phyloP scores from a whole-genome alignment of 352 stramenopile species.

The Porosira glacialis region DNA sequence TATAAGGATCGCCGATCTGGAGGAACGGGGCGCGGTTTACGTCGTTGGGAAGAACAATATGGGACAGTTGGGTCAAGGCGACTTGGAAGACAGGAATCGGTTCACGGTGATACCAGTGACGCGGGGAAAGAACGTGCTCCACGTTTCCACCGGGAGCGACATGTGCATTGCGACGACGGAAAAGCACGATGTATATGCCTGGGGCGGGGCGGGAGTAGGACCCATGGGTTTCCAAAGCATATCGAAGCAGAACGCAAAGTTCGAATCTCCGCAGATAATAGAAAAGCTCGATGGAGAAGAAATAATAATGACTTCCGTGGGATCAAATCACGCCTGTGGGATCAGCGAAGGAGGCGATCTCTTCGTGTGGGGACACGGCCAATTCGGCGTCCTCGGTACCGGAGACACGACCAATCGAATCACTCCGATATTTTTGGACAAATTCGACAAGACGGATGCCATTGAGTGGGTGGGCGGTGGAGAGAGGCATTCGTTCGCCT shows the following conservation, averaged over 20 bases:
- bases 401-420: slow-evolving; percentile 3
- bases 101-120: slow-evolving; percentile 59
- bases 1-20: slow-evolving; percentile 49
- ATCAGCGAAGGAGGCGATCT: slow-evolving; percentile 24
- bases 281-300: slow-evolving; percentile 64
- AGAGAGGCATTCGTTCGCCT: slow-evolving; percentile 58
- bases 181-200: slow-evolving; percentile 66
- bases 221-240: slow-evolving; percentile 43
- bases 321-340: slow-evolving; percentile 41
- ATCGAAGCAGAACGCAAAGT: slow-evolving; percentile 34
- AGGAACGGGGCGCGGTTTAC: slow-evolving; percentile 67
- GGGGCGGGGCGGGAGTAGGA: slow-evolving; percentile 57
- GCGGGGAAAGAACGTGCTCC: slow-evolving; percentile 45
- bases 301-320: slow-evolving; percentile 34
- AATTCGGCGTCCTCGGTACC: too few relatives aligned
- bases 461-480: slow-evolving; percentile 58
- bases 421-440: slow-evolving; percentile 19
- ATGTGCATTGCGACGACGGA: slow-evolving; percentile 65
- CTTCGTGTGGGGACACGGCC: slow-evolving; percentile 37
- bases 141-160: slow-evolving; percentile 53
- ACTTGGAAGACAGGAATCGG: slow-evolving; percentile 42
- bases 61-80: slow-evolving; percentile 63
- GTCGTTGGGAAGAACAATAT: slow-evolving; percentile 44
- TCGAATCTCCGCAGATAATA: slow-evolving; percentile 59
- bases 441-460: slow-evolving; percentile 8